Evolutionary conservation across 352 stramenopile species (phyloP), one percentile per base, ranked within the genome.

Genomic region (Phytopythium ostracodes): DNA sequence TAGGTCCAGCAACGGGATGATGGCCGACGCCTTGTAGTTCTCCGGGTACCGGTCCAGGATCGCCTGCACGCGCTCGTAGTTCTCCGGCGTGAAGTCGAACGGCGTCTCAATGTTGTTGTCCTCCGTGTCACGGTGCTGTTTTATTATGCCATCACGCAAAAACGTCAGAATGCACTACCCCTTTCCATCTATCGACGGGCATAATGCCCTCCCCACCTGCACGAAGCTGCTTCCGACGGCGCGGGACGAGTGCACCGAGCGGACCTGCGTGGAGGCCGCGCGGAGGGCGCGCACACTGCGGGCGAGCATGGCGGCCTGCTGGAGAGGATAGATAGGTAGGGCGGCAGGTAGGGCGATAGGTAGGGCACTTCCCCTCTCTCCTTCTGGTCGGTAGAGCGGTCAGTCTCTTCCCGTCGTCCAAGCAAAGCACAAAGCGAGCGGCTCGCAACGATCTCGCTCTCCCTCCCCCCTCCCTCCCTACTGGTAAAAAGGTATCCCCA

Each of bases 21-120:
- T 99, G 27, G 88, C 93, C 66, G 94, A 98, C 71, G 97, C 85
- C 80, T 99, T 99, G 89, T 99, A 99, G 86, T 99, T 99, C 64
- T 97, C 87, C 44, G 98, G 98, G 76, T 99, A 99, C 65, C 98
- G 97, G 57, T 89, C 84, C 52, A 99, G 70, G 58, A 99, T 98
- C 29, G 91, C 84, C 56, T 97, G 88, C 58, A 98, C 96, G 38
- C 89, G 90, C 68, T 97, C 87, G 70, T 99, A 99, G 78, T 99
- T 99, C 70, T 99, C 96, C 27, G 95, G 87, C 54, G 90, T 98
- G 67, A 99, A 99, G 73, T 99, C 97, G 67, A 99, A 99, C 63
- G 89, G 84, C 50, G 94, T 98, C 60, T 97, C 87, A 51, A 76
- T 70, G 62, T 94, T 99, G 78, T 99, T 99, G 65, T 98, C 94